Base-by-base conservation (phyloP, 164 flowering plant genomes). In the Santalum album region DNA sequence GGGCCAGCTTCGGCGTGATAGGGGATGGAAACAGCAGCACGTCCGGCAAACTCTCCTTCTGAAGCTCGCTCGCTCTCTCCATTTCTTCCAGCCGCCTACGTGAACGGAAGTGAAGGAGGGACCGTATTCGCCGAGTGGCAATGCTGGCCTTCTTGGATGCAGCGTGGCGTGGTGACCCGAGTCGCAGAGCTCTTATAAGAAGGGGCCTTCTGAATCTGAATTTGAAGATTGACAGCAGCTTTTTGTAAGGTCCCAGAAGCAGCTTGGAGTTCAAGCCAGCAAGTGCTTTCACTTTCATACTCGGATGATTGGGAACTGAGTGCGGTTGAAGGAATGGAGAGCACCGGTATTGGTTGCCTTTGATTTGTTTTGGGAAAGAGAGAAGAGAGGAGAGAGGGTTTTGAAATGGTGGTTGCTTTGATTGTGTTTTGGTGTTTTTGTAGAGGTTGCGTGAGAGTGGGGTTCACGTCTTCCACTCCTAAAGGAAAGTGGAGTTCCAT, bases 21-120 rank as follows among this genome's bases (percentile, higher is more conserved):
- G 97, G 90, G 0, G 83, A 79, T 6, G 86, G 79, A 49, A 62
- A 75, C 22, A 75, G 78, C 59, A 32, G n/a, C 56, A 1, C 7
- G 20, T n/a, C 25, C 51, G 0, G 56, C 64, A 12, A 49, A 42
- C 34, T 52, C 79, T 3, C 57, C 56, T 2, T 68, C 79, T 0
- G 78, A 65, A 75, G 63, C 63, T 70, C 77, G 39, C 49, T 55
- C 3, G 69, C 56, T 49, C 56, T 56, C 23, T 75, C 78, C 65
- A 64, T 61, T 35, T 68, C 70, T 54, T 65, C 69, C 0, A 53
- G 19, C 35, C 19, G 24, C 52, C 45, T 56, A 0, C 42, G 7
- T 0, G 61, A 67, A 22, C 26, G 45, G 23, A 65, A 60, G n/a
- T n/a, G n/a, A n/a, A n/a, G n/a, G 49, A 46, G 25, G 5, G 75